These are phyloP conservation scores for Fusarium sp. DNA, from an alignment of 2,329 filamentous ascomycete species.

Conservation along the genomic window DNA sequence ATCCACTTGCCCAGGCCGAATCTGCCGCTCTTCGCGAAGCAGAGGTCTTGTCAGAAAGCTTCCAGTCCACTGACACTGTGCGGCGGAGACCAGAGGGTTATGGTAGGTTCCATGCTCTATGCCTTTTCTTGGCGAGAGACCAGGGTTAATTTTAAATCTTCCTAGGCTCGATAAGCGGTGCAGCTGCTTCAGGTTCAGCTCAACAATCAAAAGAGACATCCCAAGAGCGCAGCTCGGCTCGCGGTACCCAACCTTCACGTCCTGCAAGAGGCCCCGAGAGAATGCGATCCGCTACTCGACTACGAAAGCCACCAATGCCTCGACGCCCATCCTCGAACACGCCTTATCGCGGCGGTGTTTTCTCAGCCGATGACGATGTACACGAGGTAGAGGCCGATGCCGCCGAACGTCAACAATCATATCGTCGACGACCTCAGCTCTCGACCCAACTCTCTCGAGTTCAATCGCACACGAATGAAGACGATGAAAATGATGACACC, in stretches of 20 bases:
- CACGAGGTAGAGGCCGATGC: constrained; percentile 80
- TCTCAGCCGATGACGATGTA: constrained; percentile 89
- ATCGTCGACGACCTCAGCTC: constrained; percentile 49
- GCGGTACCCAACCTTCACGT: constrained; percentile 48
- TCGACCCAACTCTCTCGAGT: constrained; percentile 52
- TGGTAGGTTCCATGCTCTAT: constrained; percentile 54
- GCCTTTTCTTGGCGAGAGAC: constrained; percentile 5
- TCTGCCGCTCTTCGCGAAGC: constrained; percentile 49
- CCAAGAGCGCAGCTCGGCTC: constrained; percentile 51
- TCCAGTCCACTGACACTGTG: constrained; percentile 68
- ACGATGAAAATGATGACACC: constrained; percentile 28
- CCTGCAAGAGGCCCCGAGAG: constrained; percentile 57
- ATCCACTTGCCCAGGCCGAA: constrained; percentile 50
- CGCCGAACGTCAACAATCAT: constrained; percentile 55
- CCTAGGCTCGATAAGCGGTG: constrained; percentile 41
- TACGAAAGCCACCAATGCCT: constrained; percentile 76
- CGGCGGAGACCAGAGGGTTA: constrained; percentile 67
- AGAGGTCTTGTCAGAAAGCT: constrained; percentile 61
- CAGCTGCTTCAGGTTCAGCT: constrained; percentile 41
- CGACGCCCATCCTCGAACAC: constrained; percentile 77
- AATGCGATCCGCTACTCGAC: constrained; percentile 57
- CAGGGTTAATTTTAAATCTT: constrained; percentile 24
- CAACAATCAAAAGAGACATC: constrained; percentile 49
- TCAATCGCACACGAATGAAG: constrained; percentile 49
- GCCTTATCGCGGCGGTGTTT: constrained; percentile 84